These are phyloP conservation scores for Phialocephala sp. DNA, from an alignment of 2,329 filamentous ascomycete genomes.

Conservation along the genomic window DNA sequence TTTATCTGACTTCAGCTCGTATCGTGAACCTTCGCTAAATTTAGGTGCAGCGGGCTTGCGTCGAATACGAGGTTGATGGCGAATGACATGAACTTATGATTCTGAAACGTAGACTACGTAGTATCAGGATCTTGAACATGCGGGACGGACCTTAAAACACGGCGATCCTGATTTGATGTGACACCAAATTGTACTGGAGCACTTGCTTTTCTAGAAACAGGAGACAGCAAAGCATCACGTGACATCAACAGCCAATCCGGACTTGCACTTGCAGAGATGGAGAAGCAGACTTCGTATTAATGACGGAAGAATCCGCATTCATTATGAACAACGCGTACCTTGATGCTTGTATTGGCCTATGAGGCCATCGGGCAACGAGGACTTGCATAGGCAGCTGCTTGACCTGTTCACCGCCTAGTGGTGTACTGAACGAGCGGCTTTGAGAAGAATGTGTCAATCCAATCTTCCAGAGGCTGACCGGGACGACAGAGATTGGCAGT, in stretches of 20 bases:
- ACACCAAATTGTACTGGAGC: neutral
- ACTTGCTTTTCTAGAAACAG: neutral
- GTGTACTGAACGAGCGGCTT: neutral
- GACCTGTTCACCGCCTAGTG: neutral
- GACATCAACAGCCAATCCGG: neutral
- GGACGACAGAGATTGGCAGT: neutral
- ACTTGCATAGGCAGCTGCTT: neutral
- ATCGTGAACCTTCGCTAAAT: conserved; percentile 26
- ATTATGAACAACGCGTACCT: neutral
- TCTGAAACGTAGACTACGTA: conserved; percentile 23
- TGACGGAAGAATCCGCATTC: neutral
- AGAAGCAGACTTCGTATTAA: conserved; percentile 2
- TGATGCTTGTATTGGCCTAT: neutral
- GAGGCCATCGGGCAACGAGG: neutral
- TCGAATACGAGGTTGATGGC: conserved; percentile 27
- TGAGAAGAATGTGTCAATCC: neutral
- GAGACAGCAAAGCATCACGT: neutral
- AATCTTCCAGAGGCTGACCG: neutral
- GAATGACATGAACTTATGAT: conserved; percentile 16
- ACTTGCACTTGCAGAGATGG: neutral
- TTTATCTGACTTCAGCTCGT: conserved; percentile 24
- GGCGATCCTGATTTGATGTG: conserved; percentile 11
- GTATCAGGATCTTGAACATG: conserved; percentile 16
- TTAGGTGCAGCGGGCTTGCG: conserved; percentile 19
- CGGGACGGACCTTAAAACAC: conserved; percentile 16